These are phyloP conservation scores for Paecilomyces variotii DNA, from an alignment of 2,329 filamentous ascomycete genomes.

Conservation along the genomic window DNA sequence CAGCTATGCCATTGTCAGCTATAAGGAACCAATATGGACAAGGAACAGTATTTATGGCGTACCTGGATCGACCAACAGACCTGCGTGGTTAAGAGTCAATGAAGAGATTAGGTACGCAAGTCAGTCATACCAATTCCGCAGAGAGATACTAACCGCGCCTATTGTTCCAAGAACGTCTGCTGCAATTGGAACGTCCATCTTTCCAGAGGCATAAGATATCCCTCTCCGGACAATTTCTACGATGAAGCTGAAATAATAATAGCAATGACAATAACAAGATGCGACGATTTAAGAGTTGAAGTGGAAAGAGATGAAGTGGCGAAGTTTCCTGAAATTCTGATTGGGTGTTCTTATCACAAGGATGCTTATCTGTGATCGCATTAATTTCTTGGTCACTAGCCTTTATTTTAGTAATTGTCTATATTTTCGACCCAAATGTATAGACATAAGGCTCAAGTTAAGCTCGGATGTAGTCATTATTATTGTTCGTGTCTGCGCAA, in stretches of 20 bases:
- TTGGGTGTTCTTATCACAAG: neutral
- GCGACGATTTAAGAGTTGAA: neutral
- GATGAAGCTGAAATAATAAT: neutral
- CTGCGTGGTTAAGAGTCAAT: conserved; percentile 5
- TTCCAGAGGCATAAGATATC: neutral
- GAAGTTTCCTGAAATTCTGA: neutral
- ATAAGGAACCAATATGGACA: neutral
- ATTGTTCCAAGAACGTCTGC: neutral
- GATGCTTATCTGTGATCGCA: neutral
- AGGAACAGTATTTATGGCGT: conserved; percentile 4
- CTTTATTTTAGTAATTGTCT: too few relatives aligned
- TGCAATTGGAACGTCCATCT: neutral
- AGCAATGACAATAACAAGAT: neutral
- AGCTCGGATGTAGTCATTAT: too few relatives aligned
- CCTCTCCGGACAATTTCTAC: neutral
- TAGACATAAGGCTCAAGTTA: too few relatives aligned
- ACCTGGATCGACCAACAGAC: conserved; percentile 62
- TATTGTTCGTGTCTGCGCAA: neutral
- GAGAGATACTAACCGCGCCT: neutral
- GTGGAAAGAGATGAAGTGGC: neutral
- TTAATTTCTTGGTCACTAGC: too few relatives aligned
- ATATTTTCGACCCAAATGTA: too few relatives aligned
- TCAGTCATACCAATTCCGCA: neutral
- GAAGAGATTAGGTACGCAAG: too few relatives aligned
- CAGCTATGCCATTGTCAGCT: conserved; percentile 37